Evolutionary conservation across 1,139 yeast species (phyloP), one percentile per base, ranked within the genome.

Genomic region (Zygosaccharomyces sapae): DNA sequence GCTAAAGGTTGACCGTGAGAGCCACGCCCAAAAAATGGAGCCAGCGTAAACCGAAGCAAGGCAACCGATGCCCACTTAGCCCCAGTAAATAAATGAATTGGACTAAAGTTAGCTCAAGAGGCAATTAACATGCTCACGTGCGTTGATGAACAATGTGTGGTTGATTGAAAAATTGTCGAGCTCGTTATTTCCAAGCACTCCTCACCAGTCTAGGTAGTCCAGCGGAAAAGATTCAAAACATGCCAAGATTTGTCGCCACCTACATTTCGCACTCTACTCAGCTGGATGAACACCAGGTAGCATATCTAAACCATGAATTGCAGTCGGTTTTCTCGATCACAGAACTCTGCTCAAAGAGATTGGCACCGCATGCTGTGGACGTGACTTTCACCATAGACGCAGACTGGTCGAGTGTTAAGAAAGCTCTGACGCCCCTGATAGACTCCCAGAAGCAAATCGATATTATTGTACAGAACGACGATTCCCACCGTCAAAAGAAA

Each of bases 401-500:
- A 8, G 18, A 13, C 19, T 13, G 34, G 34, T 18, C 18, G 5
- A 13, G 18, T 4, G 18, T 50, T 24, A 46, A 43, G 35, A 31
- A 18, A 25, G 27, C 43, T 8, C 13, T 51, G 34, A 30, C 38
- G 4, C 36, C 16, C 13, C 38, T 38, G 20, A 47, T 46, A 30
- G 46, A 45, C 27, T 20, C 41, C n/a, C 29, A 43, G 31, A 43
- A 51, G 5, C 49, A 48, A 3, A 65, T 74, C 10, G 83, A 80
- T 53, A 55, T 80, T 10, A 63, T 78, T 10, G 66, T 78, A 12
- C 85, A 79, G 57, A 53, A 51, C 38, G 61, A 70, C 43, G 66
- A 66, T 42, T 66, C 68, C 37, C 63, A 55, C 38, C 69, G 72
- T 55, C 53, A 68, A 45, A 86, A 84, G 62, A 77, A 79, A 57